Percentiles rank a stretch among this genome's conserved stretches.
These are phyloP conservation scores for Globisporangium middletonii DNA, from an alignment of 352 stramenopile genomes.

Conservation along the genomic window DNA sequence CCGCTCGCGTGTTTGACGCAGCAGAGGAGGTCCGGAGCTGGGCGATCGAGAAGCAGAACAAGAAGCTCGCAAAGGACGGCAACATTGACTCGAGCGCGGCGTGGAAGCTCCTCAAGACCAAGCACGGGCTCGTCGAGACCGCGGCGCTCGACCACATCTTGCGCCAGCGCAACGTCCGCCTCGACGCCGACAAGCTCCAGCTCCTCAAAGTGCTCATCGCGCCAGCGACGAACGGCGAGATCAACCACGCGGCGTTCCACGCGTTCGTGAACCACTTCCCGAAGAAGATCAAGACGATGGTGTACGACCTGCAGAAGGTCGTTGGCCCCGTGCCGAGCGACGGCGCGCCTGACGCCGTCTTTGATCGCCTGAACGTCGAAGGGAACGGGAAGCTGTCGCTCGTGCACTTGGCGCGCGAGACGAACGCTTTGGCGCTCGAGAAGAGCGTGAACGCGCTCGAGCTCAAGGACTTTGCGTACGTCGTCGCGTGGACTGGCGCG, in stretches of 20 bases:
- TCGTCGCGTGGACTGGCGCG: conserved; percentile 68
- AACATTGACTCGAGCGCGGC: conserved; percentile 71
- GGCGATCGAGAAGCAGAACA: conserved; percentile 74
- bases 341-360: conserved; percentile 37
- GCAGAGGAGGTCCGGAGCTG: conserved; percentile 62
- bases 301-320: conserved; percentile 71
- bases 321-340: conserved; percentile 35
- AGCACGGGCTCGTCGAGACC: conserved; percentile 44
- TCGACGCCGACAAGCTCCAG: conserved; percentile 47
- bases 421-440: conserved; percentile 51
- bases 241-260: conserved; percentile 59
- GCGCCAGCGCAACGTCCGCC: conserved; percentile 40
- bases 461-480: conserved; percentile 69
- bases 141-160: conserved; percentile 56
- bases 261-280: conserved; percentile 77
- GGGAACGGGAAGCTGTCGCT: conserved; percentile 65
- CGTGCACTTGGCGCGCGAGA: conserved; percentile 43
- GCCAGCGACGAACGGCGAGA: conserved; percentile 51
- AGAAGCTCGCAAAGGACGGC: conserved; percentile 67
- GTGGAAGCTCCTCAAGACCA: conserved; percentile 66
- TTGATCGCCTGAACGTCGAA: conserved; percentile 68
- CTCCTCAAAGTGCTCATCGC: conserved; percentile 62
- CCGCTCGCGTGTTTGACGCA: conserved; percentile 45
- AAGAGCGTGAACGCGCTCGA: conserved; percentile 45
- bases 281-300: conserved; percentile 63